Evolutionary conservation across 176 grass and related monocot genomes (phyloP), one percentile per base, ranked within the genome.

Genomic region (Bolboschoenus planiculmis): DNA sequence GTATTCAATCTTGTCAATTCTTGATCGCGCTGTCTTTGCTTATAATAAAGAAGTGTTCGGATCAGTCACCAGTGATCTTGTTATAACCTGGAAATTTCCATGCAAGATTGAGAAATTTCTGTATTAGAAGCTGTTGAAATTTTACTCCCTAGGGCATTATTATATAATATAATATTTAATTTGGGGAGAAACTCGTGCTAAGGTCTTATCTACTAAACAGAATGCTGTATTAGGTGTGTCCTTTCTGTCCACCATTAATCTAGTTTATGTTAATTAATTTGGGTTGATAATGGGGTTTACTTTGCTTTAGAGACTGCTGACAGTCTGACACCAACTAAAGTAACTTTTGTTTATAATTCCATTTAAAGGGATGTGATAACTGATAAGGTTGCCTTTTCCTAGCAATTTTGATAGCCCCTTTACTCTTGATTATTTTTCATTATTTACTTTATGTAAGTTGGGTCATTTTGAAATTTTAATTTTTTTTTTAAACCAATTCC

Each of bases 321-420:
- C 72, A 76, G 26, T 44, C 72, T 76, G 27, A 7, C 72, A 76
- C 44, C 72, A 76, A 51, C 15, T 53, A 53, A 53, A 77, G 27
- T 77, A 77, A 44, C 72, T 77, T 33, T 23, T 50, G 27, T 77
- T 77, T 77, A n/a, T n/a, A 51, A 53, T 53, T 77, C 26, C 43
- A 50, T 75, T 51, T 51, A 77, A 74, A 51, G 43, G 24, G 46
- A 33, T 53, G 42, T 77, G 72, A 77, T 77, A 77, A 77, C 23
- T 77, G 72, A 77, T 77, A 77, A 77, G 15, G 43, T 51, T 77
- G 44, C 26, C 72, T 77, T 77, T 53, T 30, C 71, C 46, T 53
- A 46, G 39, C 21, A 73, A 8, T n/a, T n/a, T 75, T 77, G 72
- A 33, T 26, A 51, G 13, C 14, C 18, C 24, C 43, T 33, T 33